Evolutionary conservation across 257 asterid species (phyloP).

Genomic region (Penstemon eatonii): DNA sequence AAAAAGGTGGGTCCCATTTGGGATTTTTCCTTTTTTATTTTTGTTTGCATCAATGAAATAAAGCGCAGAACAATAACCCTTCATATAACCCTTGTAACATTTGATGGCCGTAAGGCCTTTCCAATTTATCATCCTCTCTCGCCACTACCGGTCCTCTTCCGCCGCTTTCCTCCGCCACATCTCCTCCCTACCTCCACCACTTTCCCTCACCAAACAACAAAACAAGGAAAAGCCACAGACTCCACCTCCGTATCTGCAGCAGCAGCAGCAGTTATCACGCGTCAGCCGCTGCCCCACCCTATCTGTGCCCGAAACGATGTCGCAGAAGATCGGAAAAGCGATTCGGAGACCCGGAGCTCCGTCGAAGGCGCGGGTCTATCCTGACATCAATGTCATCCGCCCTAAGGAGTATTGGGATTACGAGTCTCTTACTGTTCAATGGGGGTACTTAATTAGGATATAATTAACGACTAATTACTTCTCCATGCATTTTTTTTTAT

Average conservation of each 20-base stretch:
- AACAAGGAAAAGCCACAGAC: background rate
- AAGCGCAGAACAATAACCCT: too few relatives aligned
- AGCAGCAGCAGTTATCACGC: too few relatives aligned
- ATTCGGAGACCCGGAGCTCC: constrained; percentile 63
- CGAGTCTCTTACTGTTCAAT: constrained; percentile 63
- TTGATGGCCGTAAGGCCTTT: constrained; percentile 30
- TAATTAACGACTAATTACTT: background rate
- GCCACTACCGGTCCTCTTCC: background rate
- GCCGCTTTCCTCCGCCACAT: constrained; percentile 25
- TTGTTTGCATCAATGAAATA: too few relatives aligned
- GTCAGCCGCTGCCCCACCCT: too few relatives aligned
- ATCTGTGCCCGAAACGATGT: constrained; percentile 40
- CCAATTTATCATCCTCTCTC: constrained; percentile 10
- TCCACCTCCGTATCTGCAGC: too few relatives aligned
- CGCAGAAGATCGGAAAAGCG: constrained; percentile 69
- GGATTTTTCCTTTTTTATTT: too few relatives aligned
- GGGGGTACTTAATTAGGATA: constrained; percentile 56
- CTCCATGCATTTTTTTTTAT: background rate
- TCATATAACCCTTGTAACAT: background rate
- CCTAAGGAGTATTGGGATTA: constrained; percentile 82
- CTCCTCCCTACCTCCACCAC: too few relatives aligned
- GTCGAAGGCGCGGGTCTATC: constrained; percentile 64
- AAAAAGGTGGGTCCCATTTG: too few relatives aligned
- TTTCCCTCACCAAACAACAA: constrained; percentile 1
- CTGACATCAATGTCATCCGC: constrained; percentile 62